Conservation (phyloP, 352 stramenopile species). For the Aphanomyces cochlioides region DNA sequence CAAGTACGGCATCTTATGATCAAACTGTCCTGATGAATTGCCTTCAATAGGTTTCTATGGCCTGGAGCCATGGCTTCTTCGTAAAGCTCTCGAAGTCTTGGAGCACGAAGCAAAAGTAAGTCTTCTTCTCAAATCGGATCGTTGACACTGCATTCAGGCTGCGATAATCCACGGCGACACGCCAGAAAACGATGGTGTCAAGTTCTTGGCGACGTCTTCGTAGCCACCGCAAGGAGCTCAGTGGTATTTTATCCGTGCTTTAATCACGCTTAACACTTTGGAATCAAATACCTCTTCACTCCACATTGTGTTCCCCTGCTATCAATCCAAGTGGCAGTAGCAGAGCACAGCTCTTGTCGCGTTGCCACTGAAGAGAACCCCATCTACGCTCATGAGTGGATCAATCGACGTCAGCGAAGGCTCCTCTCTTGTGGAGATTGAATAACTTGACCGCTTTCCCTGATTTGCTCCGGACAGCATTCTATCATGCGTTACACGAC, state of each 20-base stretch:
- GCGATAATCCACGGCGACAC: conserved; percentile 76
- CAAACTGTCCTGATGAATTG: neutral
- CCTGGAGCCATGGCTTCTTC: conserved; percentile 80
- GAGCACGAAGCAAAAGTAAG: conserved; percentile 69
- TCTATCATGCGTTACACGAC: no score
- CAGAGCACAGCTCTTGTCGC: no score
- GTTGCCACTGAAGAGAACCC: no score
- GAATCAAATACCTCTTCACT: no score
- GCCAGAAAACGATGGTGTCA: conserved; percentile 81
- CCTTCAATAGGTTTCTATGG: conserved; percentile 55
- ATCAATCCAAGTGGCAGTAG: no score
- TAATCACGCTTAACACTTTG: no score
- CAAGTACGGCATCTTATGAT: conserved; percentile 43
- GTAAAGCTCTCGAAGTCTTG: conserved; percentile 67
- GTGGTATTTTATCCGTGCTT: conserved; percentile 6
- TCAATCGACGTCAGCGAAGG: no score
- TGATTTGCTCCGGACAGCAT: no score
- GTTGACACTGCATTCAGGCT: conserved; percentile 36
- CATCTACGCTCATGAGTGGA: no score
- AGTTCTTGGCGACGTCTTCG: conserved; percentile 63
- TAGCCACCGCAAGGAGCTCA: neutral
- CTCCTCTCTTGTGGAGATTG: no score
- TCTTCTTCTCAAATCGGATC: neutral
- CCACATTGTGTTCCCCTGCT: no score
- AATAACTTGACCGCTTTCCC: no score